Conservation (phyloP, 495 filamentous ascomycete genomes). For the Penicillium silybi region DNA sequence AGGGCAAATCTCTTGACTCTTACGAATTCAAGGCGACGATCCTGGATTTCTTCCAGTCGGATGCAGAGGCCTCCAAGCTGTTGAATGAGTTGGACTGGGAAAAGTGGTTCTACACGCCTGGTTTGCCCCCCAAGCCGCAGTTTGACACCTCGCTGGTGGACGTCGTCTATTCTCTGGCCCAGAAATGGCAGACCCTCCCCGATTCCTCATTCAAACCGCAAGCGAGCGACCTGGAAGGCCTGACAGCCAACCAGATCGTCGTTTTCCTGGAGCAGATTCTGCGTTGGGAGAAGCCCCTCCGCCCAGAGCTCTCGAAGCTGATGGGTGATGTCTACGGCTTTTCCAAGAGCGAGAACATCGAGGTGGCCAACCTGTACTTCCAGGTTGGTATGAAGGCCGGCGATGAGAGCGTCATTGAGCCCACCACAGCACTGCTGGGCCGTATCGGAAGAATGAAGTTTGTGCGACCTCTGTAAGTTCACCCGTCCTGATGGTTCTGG, state of each 20-base stretch:
- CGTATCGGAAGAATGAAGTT: constrained; percentile 95
- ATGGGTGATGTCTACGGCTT: constrained; percentile 74
- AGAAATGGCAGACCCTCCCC: constrained; percentile 65
- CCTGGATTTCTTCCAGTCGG: constrained; percentile 72
- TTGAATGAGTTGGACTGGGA: constrained; percentile 81
- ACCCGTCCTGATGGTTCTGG: background rate
- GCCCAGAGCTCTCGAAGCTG: constrained; percentile 54
- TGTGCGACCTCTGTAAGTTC: constrained; percentile 68
- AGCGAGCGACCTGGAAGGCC: constrained; percentile 61
- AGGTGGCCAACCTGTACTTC: constrained; percentile 75
- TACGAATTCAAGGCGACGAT: constrained; percentile 89
- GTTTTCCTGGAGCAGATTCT: constrained; percentile 82
- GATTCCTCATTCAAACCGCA: constrained; percentile 58
- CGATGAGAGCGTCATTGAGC: constrained; percentile 59
- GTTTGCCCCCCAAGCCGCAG: constrained; percentile 81
- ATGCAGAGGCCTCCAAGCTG: constrained; percentile 61
- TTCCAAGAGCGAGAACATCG: constrained; percentile 68
- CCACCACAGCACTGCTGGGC: constrained; percentile 69
- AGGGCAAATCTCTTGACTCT: constrained; percentile 78
- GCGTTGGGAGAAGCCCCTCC: constrained; percentile 57
- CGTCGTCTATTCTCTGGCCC: constrained; percentile 73
- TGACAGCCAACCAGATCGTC: constrained; percentile 81
- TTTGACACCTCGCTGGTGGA: constrained; percentile 89
- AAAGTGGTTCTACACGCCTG: constrained; percentile 76
- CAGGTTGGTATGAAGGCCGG: constrained; percentile 71